phyloP scores from a whole-genome alignment of 306 rosid genomes.

The Pyrus communis region DNA sequence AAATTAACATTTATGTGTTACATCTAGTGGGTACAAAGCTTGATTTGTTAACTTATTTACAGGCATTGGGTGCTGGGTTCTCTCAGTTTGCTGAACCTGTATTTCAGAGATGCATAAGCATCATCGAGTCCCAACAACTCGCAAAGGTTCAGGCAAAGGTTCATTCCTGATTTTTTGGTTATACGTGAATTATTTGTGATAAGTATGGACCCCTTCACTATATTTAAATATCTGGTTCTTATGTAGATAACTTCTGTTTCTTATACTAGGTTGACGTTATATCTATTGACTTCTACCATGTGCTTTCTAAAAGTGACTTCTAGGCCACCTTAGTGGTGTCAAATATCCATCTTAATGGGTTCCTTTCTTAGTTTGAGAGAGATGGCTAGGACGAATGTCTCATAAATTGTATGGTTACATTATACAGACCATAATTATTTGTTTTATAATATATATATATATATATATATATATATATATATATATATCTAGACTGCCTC shows the following conservation, averaged over 20 bases:
- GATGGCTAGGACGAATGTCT: not conserved
- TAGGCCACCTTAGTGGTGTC: not conserved
- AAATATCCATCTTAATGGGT: not conserved
- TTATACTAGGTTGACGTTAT: not conserved
- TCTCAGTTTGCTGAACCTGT: constrained; percentile 91
- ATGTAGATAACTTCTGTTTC: not conserved
- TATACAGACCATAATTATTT: too few relatives aligned
- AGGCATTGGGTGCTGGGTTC: constrained; percentile 95
- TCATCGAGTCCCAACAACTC: constrained; percentile 80
- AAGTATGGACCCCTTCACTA: not conserved
- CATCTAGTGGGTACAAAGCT: not conserved
- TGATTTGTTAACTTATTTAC: constrained; percentile 23
- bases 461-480: too few relatives aligned
- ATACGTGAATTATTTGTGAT: not conserved
- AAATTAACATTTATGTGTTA: not conserved
- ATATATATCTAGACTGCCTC: not conserved
- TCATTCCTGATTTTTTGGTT: constrained; percentile 13
- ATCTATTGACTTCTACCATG: not conserved
- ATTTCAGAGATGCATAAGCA: constrained; percentile 90
- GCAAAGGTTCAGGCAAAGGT: constrained; percentile 59
- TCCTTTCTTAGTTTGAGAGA: not conserved
- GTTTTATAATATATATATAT: not conserved
- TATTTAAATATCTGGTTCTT: not conserved
- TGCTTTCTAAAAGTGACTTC: not conserved
- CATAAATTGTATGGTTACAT: not conserved